phyloP scores from a whole-genome alignment of 1,139 yeast genomes.

The Kodamaea fungicola region DNA sequence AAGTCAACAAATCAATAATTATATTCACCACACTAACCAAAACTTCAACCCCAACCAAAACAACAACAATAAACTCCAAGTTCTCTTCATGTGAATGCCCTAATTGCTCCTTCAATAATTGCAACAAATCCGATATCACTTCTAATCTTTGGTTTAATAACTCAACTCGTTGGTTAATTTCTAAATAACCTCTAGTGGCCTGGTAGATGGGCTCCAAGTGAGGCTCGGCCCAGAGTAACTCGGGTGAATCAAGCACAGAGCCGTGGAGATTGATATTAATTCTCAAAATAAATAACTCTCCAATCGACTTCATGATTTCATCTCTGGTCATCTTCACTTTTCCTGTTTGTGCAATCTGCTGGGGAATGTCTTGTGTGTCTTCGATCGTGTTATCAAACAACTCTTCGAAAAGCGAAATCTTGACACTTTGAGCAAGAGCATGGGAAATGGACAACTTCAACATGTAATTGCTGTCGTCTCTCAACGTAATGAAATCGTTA shows the following conservation, averaged over 20 bases:
- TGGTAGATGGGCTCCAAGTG: constrained; percentile 95
- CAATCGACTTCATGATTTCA: constrained; percentile 94
- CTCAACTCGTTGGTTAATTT: constrained; percentile 89
- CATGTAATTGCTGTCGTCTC: constrained; percentile 91
- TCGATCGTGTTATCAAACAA: constrained; percentile 93
- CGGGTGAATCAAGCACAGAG: constrained; percentile 92
- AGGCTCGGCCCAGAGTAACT: constrained; percentile 98
- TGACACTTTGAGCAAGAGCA: constrained; percentile 89
- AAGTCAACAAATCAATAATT: constrained; percentile 38
- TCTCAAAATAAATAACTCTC: constrained; percentile 86
- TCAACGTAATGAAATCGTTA: constrained; percentile 86
- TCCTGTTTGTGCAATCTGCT: constrained; percentile 90
- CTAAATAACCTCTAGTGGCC: constrained; percentile 91
- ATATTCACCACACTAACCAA: constrained; percentile 80
- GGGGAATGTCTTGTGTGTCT: constrained; percentile 95
- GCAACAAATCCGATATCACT: constrained; percentile 87
- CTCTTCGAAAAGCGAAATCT: constrained; percentile 91
- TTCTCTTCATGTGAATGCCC: constrained; percentile 92
- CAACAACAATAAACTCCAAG: constrained; percentile 85
- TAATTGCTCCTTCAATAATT: constrained; percentile 93
- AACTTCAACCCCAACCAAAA: constrained; percentile 90
- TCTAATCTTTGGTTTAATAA: constrained; percentile 86
- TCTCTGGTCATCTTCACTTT: constrained; percentile 92
- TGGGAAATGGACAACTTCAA: constrained; percentile 83
- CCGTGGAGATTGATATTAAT: constrained; percentile 93